Evolutionary conservation across 768 basidiomycete genomes (phyloP), one percentile per base, ranked within the genome.

Genomic region (Chalciporus sphaerocephalus): DNA sequence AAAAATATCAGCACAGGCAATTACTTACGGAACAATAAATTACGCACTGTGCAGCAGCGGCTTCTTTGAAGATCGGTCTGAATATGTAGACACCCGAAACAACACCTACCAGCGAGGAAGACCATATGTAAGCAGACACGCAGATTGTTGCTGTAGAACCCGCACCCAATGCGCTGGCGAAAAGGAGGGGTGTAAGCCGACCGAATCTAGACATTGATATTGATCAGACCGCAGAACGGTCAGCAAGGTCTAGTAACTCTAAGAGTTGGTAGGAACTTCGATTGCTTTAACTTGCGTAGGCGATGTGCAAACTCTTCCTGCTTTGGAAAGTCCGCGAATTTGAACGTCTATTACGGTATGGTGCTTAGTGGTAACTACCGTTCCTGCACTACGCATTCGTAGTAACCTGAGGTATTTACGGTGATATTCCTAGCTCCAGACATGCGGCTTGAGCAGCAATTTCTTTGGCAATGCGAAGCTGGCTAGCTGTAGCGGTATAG

Each of bases 81-180:
- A 85, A 85, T 42, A 85, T 79, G 58, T 85, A 85, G 17, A 83
- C 58, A 8, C 84, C 84, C 11, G 84, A 83, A 21, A 72, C 52
- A 40, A 83, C 60, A 23, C 84, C 84, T 85, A 50, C 12, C 40
- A 47, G 16, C 36, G 23, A 41, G 36, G 17, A 12, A 20, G 9
- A 28, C 27, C 9, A 33, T 21, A 18, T n/a, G 38, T 47, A 9
- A 58, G 46, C 37, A 30, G 23, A 18, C 9, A n/a, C 37, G 27
- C 38, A 6, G 15, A 12, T 38, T 7, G 24, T 11, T 40, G 39
- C 23, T 4, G 5, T 17, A 45, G 40, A 42, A 16, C 15, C 36
- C 51, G 43, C 56, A 84, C 85, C 85, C 58, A 82, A 72, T 35
- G 72, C 52, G 27, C 74, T 72, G 43, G 85, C 84, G 32, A 85